Percentiles rank a stretch among this genome's conserved stretches.
These are phyloP conservation scores for Chaetomium tenue DNA, from an alignment of 495 filamentous ascomycete genomes.

Conservation along the genomic window DNA sequence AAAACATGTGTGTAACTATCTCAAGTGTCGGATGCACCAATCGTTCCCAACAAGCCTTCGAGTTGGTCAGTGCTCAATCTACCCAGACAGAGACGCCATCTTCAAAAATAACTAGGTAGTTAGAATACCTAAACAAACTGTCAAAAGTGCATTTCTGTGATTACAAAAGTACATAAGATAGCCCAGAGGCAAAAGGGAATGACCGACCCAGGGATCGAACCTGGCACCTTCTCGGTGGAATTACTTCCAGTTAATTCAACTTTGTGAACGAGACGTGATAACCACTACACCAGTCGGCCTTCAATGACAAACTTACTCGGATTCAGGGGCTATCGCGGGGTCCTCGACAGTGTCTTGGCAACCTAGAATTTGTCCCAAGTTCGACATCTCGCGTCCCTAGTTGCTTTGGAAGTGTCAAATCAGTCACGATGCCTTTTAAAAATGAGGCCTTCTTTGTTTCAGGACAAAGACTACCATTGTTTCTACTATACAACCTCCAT, in stretches of 20 bases:
- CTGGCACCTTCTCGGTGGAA: slow-evolving; percentile 29
- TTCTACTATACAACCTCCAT: too few species aligned
- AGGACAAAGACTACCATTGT: too few species aligned
- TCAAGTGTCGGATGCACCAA: too few species aligned
- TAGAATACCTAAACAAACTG: background rate
- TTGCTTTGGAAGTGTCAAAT: too few species aligned
- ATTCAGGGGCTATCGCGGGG: slow-evolving; percentile 1
- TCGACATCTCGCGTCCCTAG: too few species aligned
- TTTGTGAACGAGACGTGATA: slow-evolving; percentile 33
- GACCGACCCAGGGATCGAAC: slow-evolving; percentile 32
- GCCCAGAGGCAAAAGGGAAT: slow-evolving; percentile 11
- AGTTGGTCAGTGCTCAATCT: slow-evolving; percentile 23
- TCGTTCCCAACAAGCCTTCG: slow-evolving; percentile 5
- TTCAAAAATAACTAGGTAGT: too few species aligned
- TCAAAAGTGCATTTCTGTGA: background rate
- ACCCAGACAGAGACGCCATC: background rate
- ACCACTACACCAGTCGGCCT: slow-evolving; percentile 30
- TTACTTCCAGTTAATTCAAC: background rate
- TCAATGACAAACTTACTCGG: background rate
- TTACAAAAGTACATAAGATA: background rate
- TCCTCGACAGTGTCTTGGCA: background rate
- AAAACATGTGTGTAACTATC: too few species aligned
- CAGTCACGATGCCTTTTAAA: too few species aligned
- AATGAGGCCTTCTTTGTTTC: too few species aligned
- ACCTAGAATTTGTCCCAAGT: too few species aligned